Evolutionary conservation across 441 rosid species (phyloP).

Genomic region (Raphanus hybrid): DNA sequence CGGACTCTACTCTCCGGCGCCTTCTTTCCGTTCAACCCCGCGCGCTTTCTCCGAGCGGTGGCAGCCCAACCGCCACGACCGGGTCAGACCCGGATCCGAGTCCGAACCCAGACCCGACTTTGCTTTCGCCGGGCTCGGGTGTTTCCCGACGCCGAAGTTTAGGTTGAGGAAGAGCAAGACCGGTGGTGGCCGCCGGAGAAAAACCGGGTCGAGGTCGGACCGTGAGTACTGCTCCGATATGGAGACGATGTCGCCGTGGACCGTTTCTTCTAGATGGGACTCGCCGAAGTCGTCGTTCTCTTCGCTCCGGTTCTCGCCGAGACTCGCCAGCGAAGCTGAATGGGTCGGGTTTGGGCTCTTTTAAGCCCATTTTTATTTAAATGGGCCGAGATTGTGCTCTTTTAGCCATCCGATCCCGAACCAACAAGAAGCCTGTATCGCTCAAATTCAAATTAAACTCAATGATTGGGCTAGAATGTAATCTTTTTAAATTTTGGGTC

Average conservation of each 20-base stretch:
- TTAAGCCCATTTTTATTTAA: conserved; percentile 29
- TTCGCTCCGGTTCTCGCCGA: conserved; percentile 67
- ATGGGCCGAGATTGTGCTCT: conserved; percentile 26
- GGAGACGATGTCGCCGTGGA: conserved; percentile 61
- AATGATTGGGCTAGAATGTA: conserved; percentile 10
- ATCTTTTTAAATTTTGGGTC: neutral
- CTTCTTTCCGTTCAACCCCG: conserved; percentile 71
- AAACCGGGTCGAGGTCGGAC: conserved; percentile 39
- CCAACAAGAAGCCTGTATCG: conserved; percentile 8
- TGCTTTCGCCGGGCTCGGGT: conserved; percentile 49
- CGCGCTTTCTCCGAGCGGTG: conserved; percentile 64
- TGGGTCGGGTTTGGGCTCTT: conserved; percentile 84
- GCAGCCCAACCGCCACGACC: conserved; percentile 53
- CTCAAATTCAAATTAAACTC: conserved; percentile 8
- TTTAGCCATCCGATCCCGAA: conserved; percentile 38
- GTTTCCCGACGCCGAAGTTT: conserved; percentile 66
- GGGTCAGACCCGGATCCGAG: conserved; percentile 49
- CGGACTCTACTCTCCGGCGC: conserved; percentile 49
- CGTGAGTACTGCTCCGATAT: conserved; percentile 49
- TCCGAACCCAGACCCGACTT: conserved; percentile 27
- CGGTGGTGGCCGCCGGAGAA: conserved; percentile 20
- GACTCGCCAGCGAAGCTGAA: conserved; percentile 53
- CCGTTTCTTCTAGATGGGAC: conserved; percentile 57
- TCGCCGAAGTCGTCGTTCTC: conserved; percentile 69
- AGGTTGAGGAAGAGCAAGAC: conserved; percentile 54